Conservation (phyloP, 2,329 filamentous ascomycete genomes). For the Tympanopsis confertula region DNA sequence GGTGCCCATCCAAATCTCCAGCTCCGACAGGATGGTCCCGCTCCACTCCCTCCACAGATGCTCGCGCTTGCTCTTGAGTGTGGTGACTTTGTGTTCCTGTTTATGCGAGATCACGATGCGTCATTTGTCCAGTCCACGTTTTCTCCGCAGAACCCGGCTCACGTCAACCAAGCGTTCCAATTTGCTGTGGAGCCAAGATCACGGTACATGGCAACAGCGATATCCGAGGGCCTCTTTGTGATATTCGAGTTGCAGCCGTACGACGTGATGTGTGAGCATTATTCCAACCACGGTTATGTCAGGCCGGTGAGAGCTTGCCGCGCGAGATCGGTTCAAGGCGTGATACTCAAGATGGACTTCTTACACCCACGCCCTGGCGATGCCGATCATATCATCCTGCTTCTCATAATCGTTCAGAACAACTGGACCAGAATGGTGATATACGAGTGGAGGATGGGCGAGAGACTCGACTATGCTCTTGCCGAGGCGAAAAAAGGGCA, state of each 20-base stretch:
- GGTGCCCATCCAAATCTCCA: slow-evolving; percentile 22
- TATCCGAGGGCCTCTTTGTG: slow-evolving; percentile 58
- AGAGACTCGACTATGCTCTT: slow-evolving; percentile 32
- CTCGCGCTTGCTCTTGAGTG: slow-evolving; percentile 69
- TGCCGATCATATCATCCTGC: slow-evolving; percentile 61
- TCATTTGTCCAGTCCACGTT: slow-evolving; percentile 51
- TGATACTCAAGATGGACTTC: slow-evolving; percentile 81
- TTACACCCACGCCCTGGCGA: slow-evolving; percentile 60
- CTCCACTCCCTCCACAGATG: slow-evolving; percentile 60
- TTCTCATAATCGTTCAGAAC: slow-evolving; percentile 45
- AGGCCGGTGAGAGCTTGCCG: slow-evolving; percentile 41
- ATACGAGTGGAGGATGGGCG: slow-evolving; percentile 48
- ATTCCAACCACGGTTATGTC: slow-evolving; percentile 28
- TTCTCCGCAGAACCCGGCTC: slow-evolving; percentile 39
- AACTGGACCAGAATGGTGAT: slow-evolving; percentile 38
- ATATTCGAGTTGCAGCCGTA: slow-evolving; percentile 59
- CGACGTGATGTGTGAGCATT: slow-evolving; percentile 36
- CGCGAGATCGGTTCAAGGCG: slow-evolving; percentile 44
- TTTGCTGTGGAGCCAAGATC: slow-evolving; percentile 71
- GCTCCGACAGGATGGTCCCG: slow-evolving; percentile 13
- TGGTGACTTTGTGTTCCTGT: slow-evolving; percentile 67
- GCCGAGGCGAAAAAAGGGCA: slow-evolving; percentile 35
- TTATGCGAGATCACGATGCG: slow-evolving; percentile 38
- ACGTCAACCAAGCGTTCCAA: slow-evolving; percentile 48
- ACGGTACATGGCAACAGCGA: slow-evolving; percentile 56